Conservation (phyloP, 2,329 filamentous ascomycete species). For the Aciculosporium take region DNA sequence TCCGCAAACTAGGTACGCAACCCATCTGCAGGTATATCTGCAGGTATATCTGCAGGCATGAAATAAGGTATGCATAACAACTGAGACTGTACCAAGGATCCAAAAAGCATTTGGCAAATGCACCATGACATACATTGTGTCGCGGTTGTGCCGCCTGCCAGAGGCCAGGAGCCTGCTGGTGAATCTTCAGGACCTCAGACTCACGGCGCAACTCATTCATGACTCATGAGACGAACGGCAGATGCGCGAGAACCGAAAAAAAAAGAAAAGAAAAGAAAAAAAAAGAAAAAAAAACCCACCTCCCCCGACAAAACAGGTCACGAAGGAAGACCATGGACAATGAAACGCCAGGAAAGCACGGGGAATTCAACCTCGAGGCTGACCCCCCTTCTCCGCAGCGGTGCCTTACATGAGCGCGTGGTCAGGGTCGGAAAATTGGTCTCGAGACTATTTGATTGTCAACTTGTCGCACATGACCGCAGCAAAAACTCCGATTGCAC, state of each 20-base stretch:
- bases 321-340: background rate
- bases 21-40: no score
- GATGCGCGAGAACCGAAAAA: conserved; percentile 3
- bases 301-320: conserved; percentile 2
- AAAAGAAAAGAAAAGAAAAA: no score
- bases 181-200: background rate
- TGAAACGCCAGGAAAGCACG: background rate
- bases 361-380: conserved; percentile 1
- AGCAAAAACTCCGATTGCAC: conserved; percentile 13
- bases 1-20: no score
- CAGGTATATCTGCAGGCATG: no score
- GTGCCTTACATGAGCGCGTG: conserved; percentile 19
- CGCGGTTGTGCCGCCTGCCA: background rate
- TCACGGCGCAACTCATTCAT: background rate
- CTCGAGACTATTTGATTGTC: conserved; percentile 7
- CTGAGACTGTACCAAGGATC: no score
- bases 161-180: background rate
- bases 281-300: no score
- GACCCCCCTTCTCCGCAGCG: conserved; percentile 7
- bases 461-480: conserved; percentile 14
- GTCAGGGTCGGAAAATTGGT: conserved; percentile 9
- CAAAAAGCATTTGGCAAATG: background rate
- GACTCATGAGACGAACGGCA: background rate
- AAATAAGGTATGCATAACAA: no score
- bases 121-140: background rate